Percentiles rank a stretch among this genome's conserved stretches.
Conservation (phyloP, 441 rosid genomes). For the Biscutella laevigata region DNA sequence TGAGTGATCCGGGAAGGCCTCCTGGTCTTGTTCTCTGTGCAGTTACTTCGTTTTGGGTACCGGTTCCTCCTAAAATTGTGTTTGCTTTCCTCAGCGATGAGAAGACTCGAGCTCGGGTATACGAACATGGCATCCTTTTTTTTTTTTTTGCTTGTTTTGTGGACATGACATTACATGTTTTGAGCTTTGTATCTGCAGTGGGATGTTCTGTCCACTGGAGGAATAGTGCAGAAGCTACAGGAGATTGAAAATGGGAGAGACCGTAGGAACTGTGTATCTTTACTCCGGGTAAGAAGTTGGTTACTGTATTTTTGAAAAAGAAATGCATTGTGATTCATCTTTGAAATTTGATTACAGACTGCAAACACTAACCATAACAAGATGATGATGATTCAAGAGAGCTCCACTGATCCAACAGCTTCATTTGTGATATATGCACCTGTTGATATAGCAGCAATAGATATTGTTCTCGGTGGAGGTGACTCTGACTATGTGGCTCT, state of each 20-base stretch:
- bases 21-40: slow-evolving; percentile 68
- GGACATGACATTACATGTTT: no score
- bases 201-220: slow-evolving; percentile 96
- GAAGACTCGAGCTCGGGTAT: slow-evolving; percentile 42
- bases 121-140: no score
- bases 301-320: no score
- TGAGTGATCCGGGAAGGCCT: slow-evolving; percentile 70
- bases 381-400: slow-evolving; percentile 95
- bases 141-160: no score
- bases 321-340: no score
- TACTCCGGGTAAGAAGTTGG: slow-evolving; percentile 51
- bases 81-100: slow-evolving; percentile 60
- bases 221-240: slow-evolving; percentile 89
- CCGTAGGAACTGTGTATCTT: slow-evolving; percentile 87
- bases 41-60: slow-evolving; percentile 64
- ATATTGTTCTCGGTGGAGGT: slow-evolving; percentile 83
- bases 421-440: slow-evolving; percentile 94
- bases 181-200: no score
- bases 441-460: slow-evolving; percentile 85
- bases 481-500: slow-evolving; percentile 94
- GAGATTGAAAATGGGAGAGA: slow-evolving; percentile 95
- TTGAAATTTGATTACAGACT: slow-evolving; percentile 32
- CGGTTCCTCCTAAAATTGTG: slow-evolving; percentile 44
- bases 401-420: slow-evolving; percentile 74
- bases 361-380: slow-evolving; percentile 91